Base-by-base conservation (phyloP, 2,329 filamentous ascomycete species). In the Trichoderma arundinaceum region DNA sequence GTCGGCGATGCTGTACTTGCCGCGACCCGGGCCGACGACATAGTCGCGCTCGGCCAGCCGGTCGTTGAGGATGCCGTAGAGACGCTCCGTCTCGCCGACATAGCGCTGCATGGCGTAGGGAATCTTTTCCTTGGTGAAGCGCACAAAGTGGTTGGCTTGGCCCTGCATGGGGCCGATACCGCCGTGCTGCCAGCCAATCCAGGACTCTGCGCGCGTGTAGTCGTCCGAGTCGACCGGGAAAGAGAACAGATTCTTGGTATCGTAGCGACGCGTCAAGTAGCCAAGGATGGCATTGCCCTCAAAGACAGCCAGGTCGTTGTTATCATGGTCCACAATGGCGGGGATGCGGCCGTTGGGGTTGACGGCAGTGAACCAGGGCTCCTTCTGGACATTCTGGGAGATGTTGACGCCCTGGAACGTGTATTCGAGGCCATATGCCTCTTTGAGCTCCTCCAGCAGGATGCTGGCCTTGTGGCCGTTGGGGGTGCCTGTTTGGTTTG, bases 221-320 rank as follows among this genome's bases (percentile, higher is more conserved):
- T 79, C 76, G 63, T 77, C 71, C 15, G 75, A 72, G 39, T 84
- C 81, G 22, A 71, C 60, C 28, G 72, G 72, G 66, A 79, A 80
- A 7, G 75, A 77, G 63, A 79, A 74, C 64, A 69, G 73, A 64
- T 75, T 46, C 52, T 91, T 86, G 0, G 81, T 80, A 74, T 93
- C 91, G 73, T 93, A 93, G 69, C 85, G 85, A n/a, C 88, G 85
- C 9, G 87, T 85, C 19, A 94, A 82, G 76, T 94, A 94, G 66
- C 86, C 82, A 72, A 94, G 82, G 72, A 94, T 94, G 67, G 89
- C 86, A 53, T 88, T 85, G 51, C 88, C 89, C 77, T 95, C 92
- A 72, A 94, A 94, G 33, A 94, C 86, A 49, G 83, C 77, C 59
- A 90, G 85, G 53, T 77, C 83, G 64, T 79, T 78, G 68, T 86